Percentiles rank a stretch among this genome's conserved stretches.
Evolutionary conservation across 2,329 filamentous ascomycete species (phyloP).

Genomic region (Aspergillus vadensis): DNA sequence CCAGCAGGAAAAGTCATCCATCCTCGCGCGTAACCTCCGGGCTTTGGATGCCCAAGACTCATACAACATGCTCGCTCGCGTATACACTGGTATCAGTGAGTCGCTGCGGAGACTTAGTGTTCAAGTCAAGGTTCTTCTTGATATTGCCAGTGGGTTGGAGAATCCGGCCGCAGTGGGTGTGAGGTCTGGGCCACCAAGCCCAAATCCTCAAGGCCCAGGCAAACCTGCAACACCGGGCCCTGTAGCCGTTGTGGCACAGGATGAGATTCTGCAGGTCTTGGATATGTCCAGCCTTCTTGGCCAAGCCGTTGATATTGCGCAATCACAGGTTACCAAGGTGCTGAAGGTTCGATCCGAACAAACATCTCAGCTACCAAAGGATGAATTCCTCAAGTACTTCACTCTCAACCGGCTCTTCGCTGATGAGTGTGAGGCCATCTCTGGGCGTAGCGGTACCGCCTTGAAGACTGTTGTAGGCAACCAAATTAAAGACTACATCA

Average conservation of each 20-base stretch:
- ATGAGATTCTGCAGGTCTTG: slow-evolving; percentile 64
- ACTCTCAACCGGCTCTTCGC: slow-evolving; percentile 65
- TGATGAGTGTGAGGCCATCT: slow-evolving; percentile 68
- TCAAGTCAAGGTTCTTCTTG: slow-evolving; percentile 91
- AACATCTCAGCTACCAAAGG: slow-evolving; percentile 55
- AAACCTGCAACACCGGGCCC: slow-evolving; percentile 41
- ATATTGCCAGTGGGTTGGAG: slow-evolving; percentile 72
- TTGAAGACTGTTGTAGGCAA: slow-evolving; percentile 63
- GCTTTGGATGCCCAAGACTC: slow-evolving; percentile 81
- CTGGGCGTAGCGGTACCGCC: slow-evolving; percentile 60
- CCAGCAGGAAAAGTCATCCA: slow-evolving; percentile 86
- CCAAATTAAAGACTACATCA: slow-evolving; percentile 65
- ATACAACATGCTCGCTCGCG: slow-evolving; percentile 76
- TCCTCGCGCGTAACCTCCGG: slow-evolving; percentile 83
- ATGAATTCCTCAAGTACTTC: slow-evolving; percentile 64
- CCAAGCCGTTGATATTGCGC: slow-evolving; percentile 67
- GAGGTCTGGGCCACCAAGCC: slow-evolving; percentile 52
- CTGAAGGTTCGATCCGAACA: slow-evolving; percentile 66
- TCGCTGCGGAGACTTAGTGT: slow-evolving; percentile 80
- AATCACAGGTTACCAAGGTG: slow-evolving; percentile 65
- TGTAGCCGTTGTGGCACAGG: slow-evolving; percentile 46
- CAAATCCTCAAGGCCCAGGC: slow-evolving; percentile 42
- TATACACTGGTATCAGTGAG: slow-evolving; percentile 87
- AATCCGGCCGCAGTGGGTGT: slow-evolving; percentile 43
- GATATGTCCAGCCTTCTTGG: slow-evolving; percentile 67